These are phyloP conservation scores for Daldinia concentrica DNA, from an alignment of 495 filamentous ascomycete species.

Conservation along the genomic window DNA sequence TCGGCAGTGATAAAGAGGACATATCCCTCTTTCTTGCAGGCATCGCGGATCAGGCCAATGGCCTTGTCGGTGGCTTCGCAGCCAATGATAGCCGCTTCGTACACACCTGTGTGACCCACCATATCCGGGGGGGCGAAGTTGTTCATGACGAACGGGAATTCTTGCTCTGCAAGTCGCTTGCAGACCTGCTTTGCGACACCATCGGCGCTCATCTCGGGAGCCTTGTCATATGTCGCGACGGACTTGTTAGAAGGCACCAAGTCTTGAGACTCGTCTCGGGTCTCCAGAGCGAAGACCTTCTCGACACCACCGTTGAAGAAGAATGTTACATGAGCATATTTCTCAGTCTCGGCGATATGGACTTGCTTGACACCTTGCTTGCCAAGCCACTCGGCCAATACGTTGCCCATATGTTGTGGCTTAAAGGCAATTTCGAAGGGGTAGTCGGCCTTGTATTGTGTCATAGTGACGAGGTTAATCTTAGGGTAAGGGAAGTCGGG, in stretches of 20 bases:
- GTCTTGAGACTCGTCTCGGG: slow-evolving; percentile 70
- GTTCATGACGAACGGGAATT: slow-evolving; percentile 98
- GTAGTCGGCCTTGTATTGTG: slow-evolving; percentile 96
- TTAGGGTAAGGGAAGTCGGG: slow-evolving; percentile 96
- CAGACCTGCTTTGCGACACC: slow-evolving; percentile 86
- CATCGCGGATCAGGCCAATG: slow-evolving; percentile 89
- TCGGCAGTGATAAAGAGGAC: slow-evolving; percentile 93
- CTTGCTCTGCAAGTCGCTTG: slow-evolving; percentile 80
- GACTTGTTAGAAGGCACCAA: slow-evolving; percentile 69
- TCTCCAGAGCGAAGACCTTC: slow-evolving; percentile 92
- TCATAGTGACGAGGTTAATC: slow-evolving; percentile 95
- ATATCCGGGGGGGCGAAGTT: slow-evolving; percentile 99
- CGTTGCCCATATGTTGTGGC: slow-evolving; percentile 95
- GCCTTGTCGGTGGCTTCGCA: slow-evolving; percentile 88
- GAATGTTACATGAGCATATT: slow-evolving; percentile 99
- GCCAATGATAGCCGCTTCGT: slow-evolving; percentile 91
- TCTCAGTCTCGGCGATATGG: slow-evolving; percentile 98
- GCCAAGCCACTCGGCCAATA: slow-evolving; percentile 92
- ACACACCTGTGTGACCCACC: slow-evolving; percentile 98
- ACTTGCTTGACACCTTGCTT: slow-evolving; percentile 90
- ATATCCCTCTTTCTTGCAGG: slow-evolving; percentile 91
- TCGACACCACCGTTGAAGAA: slow-evolving; percentile 99
- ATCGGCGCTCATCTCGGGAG: slow-evolving; percentile 95
- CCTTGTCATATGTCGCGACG: slow-evolving; percentile 95
- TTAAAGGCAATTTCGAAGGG: slow-evolving; percentile 93